phyloP scores from a whole-genome alignment of 2,329 filamentous ascomycete species.

The Diaporthe sp. region DNA sequence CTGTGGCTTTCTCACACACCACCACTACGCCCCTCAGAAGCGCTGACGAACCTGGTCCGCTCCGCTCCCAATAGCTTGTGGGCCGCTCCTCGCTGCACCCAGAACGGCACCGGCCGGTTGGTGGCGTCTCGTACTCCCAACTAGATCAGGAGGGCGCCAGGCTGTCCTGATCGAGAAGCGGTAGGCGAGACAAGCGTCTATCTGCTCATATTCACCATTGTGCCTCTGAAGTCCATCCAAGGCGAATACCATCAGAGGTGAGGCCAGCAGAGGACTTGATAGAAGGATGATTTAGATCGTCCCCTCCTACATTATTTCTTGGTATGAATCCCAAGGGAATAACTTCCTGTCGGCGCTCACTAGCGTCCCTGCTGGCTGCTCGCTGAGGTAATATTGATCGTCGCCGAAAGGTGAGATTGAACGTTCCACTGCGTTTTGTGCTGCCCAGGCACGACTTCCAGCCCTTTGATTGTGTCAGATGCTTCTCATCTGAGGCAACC shows the following conservation, averaged over 20 bases:
- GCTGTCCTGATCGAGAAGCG: conserved; percentile 14
- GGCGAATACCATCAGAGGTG: no score
- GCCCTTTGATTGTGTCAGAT: not conserved
- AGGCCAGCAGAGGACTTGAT: not conserved
- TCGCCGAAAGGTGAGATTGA: not conserved
- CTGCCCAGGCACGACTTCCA: not conserved
- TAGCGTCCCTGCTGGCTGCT: not conserved
- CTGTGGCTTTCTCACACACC: conserved; percentile 1
- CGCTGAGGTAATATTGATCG: not conserved
- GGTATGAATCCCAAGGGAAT: not conserved
- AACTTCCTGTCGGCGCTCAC: not conserved
- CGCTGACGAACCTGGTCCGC: conserved; percentile 10
- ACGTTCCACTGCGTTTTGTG: not conserved
- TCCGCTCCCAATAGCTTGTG: conserved; percentile 3
- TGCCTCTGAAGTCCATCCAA: not conserved
- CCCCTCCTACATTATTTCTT: not conserved
- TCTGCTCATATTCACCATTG: not conserved
- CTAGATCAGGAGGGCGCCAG: not conserved
- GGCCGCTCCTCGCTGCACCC: not conserved
- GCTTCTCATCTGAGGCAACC: not conserved
- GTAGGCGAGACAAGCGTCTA: not conserved
- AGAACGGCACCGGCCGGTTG: conserved; percentile 21
- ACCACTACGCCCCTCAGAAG: conserved; percentile 13
- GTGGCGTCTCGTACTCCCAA: conserved; percentile 11
- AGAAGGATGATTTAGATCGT: not conserved